Evolutionary conservation across 345 rosid genomes (phyloP).

Genomic region (Gossypioides kirkii): DNA sequence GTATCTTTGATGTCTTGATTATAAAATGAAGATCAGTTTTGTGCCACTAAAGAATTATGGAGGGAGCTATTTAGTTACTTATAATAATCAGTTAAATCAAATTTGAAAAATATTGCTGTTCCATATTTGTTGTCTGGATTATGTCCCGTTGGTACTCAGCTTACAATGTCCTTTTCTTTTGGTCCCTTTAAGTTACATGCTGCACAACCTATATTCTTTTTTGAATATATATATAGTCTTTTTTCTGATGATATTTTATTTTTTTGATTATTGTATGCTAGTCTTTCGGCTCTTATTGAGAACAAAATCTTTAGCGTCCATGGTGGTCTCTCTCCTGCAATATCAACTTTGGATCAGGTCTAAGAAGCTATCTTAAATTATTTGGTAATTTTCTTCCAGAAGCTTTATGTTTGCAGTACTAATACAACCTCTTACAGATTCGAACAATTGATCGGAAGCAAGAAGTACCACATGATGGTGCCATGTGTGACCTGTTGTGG

Average conservation of each 20-base stretch:
- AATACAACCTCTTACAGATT: constrained; percentile 44
- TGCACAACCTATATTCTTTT: background rate
- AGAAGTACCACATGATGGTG: constrained; percentile 99
- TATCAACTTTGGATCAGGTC: constrained; percentile 93
- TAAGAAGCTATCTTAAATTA: constrained; percentile 20
- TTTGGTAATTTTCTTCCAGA: constrained; percentile 7
- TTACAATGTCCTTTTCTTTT: background rate
- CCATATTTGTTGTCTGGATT: background rate
- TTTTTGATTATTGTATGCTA: constrained; percentile 21
- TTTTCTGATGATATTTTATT: constrained; percentile 1
- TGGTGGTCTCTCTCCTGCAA: constrained; percentile 97
- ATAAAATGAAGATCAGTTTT: background rate
- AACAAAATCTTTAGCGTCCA: constrained; percentile 92
- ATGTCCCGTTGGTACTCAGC: background rate
- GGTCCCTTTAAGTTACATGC: background rate
- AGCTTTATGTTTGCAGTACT: constrained; percentile 10
- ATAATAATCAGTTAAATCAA: background rate
- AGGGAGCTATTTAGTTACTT: background rate
- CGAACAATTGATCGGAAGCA: constrained; percentile 92
- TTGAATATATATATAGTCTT: background rate
- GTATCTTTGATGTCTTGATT: background rate
- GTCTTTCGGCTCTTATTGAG: constrained; percentile 93
- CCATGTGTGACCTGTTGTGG: constrained; percentile 99
- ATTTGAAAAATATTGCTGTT: background rate
- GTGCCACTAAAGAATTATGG: background rate